Base-by-base conservation (phyloP, 225 moss, liverwort and hornwort genomes). In the Physcomitrium patens region DNA sequence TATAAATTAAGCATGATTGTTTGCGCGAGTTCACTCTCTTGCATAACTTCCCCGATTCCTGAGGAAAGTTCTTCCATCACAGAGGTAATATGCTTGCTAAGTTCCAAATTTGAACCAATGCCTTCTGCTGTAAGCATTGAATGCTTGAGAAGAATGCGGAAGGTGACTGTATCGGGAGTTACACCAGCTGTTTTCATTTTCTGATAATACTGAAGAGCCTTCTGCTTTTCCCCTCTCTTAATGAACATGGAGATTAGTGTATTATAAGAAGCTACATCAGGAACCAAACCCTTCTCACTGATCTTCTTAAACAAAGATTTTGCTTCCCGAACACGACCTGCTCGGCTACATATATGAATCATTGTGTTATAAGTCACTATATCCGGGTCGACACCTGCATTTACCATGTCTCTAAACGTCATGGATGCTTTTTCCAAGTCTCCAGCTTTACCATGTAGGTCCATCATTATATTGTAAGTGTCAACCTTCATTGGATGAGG, bases 331-430 rank as follows among this genome's bases (percentile, higher is more conserved):
- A 82, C 66, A 78, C 89, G 88, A 28, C 93, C 97, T 12, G 86
- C 86, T 63, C 87, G 81, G 18, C 95, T 90, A 76, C 93, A 99
- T 20, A 93, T 86, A 44, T 89, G 87, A 68, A 99, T 99, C 93
- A 99, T 99, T 9, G 91, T 93, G 79, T 99, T 99, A 64, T 93
- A 95, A 3, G 97, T 99, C 28, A 94, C 91, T 37, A 89, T 78
- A 70, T 95, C 89, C 9, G 91, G 91, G 47, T 81, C 42, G 23
- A 99, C 85, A 26, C 85, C 91, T 28, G 82, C 83, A 42, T 82
- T 77, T 67, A 86, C 78, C 94, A 99, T 91, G 42, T 93, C 87
- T 50, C 77, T 74, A 63, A 99, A 93, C 23, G 88, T 71, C 80
- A 74, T 78, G 60, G 97, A 89, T 69, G 97, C 93, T 63, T 86